phyloP scores from a whole-genome alignment of 129 eudicot genomes.

The Rutidosis leptorrhynchoides region DNA sequence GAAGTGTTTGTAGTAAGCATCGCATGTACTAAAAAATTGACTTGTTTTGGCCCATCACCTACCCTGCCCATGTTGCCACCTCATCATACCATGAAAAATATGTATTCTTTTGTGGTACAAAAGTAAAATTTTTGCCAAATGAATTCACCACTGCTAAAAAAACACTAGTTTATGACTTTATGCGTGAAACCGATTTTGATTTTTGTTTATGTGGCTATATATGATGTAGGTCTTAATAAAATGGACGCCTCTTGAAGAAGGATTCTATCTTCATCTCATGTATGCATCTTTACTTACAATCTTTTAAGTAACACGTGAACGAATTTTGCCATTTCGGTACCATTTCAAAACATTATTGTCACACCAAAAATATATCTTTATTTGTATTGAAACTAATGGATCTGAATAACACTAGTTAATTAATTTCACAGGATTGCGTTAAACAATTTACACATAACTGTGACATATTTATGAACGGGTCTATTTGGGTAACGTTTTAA shows the following conservation, averaged over 20 bases:
- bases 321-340: background rate
- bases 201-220: slow-evolving; percentile 25
- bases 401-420: background rate
- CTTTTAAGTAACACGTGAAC: slow-evolving; percentile 15
- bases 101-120: background rate
- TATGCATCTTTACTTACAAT: slow-evolving; percentile 30
- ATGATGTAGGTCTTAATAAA: slow-evolving; percentile 55
- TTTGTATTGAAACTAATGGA: background rate
- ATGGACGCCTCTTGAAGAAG: slow-evolving; percentile 81
- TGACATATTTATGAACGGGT: background rate
- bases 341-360: background rate
- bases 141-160: background rate
- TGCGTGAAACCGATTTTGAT: slow-evolving; percentile 2
- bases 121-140: background rate
- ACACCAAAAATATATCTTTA: background rate
- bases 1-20: background rate
- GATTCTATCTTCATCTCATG: slow-evolving; percentile 79
- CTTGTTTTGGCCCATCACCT: background rate
- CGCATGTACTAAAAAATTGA: background rate
- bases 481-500: background rate
- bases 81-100: background rate
- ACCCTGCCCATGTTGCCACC: background rate
- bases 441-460: background rate
- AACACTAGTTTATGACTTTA: background rate
- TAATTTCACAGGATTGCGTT: background rate